Percentiles rank a stretch among this genome's conserved stretches.
phyloP scores from a whole-genome alignment of 495 filamentous ascomycete genomes.

The Tetracladium setigerum region DNA sequence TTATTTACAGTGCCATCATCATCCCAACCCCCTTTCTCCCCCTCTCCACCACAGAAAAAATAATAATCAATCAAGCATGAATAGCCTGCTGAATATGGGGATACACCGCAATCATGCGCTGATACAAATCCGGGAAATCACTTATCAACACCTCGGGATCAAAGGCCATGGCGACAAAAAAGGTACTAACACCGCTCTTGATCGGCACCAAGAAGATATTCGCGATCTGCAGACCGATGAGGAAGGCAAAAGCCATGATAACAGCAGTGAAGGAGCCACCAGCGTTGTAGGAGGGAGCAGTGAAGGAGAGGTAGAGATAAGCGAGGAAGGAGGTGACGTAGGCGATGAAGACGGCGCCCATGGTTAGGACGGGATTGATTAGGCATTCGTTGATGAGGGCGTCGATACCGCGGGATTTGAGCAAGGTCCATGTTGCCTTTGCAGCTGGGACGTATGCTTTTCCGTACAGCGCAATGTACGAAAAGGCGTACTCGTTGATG shows the following conservation, averaged over 20 bases:
- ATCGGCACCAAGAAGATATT: conserved; percentile 82
- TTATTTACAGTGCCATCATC: no score
- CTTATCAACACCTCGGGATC: conserved; percentile 78
- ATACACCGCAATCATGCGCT: conserved; percentile 68
- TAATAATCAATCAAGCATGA: conserved; percentile 12
- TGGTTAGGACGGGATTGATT: conserved; percentile 81
- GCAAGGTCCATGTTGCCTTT: conserved; percentile 55
- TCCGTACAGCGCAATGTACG: conserved; percentile 85
- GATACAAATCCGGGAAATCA: conserved; percentile 75
- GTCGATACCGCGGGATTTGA: conserved; percentile 86
- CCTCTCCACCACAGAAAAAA: no score
- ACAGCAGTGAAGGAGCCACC: conserved; percentile 53
- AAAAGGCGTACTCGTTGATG: conserved; percentile 80
- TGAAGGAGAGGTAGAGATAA: conserved; percentile 77
- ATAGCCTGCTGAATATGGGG: conserved; percentile 60
- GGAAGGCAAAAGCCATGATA: conserved; percentile 74
- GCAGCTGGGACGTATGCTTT: conserved; percentile 78
- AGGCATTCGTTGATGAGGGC: conserved; percentile 86
- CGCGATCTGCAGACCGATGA: conserved; percentile 80
- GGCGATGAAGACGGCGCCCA: conserved; percentile 76
- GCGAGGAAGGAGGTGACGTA: conserved; percentile 75
- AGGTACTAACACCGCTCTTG: conserved; percentile 64
- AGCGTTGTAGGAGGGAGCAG: conserved; percentile 68
- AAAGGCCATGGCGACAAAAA: conserved; percentile 85
- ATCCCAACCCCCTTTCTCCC: no score